Base-by-base conservation (phyloP, 805 yeast species). In the Komagataella populi region DNA sequence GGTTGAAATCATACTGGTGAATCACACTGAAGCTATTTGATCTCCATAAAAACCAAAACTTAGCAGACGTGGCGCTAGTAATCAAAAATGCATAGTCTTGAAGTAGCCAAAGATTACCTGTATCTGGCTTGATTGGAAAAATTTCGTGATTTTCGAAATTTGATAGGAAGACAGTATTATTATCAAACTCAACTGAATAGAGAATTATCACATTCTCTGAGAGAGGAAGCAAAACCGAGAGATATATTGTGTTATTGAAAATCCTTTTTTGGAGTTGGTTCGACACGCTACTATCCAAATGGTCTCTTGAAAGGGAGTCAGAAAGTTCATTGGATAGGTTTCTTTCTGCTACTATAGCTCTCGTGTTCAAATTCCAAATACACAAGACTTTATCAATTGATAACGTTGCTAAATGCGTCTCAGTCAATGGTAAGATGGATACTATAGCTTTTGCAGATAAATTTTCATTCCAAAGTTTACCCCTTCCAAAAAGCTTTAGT, bases 311-410 rank as follows among this genome's bases (percentile, higher is more conserved):
- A 6, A 53, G 23, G 3, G 12, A 55, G 6, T 55, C 51, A 1
- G 64, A 58, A 18, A 66, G 50, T 47, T 48, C 55, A 14, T 57
- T 55, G 44, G 60, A 60, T 22, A 66, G 24, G 20, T 56, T 54
- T 24, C 54, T 50, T 46, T 60, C 63, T 23, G 53, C 52, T 2
- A 61, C 16, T 12, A 58, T 30, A 6, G 52, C 45, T 48, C 69
- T 72, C 2, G 69, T 57, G 0, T 59, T 55, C 3, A 83, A 57
- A 24, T 79, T 73, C 90, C 93, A 87, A 18, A 84, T 56, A 54
- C 79, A 76, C 43, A 87, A 56, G 4, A 62, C 63, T 57, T 76
- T 77, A 57, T 77, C 72, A 18, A 82, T 73, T 0, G 86, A 70
- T 36, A 81, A 66, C 0, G 88, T 76, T 3, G 76, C 67, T 16